Evolutionary conservation across 345 rosid genomes (phyloP), one percentile per base, ranked within the genome.

Genomic region (Eucalyptus erythrocorys): DNA sequence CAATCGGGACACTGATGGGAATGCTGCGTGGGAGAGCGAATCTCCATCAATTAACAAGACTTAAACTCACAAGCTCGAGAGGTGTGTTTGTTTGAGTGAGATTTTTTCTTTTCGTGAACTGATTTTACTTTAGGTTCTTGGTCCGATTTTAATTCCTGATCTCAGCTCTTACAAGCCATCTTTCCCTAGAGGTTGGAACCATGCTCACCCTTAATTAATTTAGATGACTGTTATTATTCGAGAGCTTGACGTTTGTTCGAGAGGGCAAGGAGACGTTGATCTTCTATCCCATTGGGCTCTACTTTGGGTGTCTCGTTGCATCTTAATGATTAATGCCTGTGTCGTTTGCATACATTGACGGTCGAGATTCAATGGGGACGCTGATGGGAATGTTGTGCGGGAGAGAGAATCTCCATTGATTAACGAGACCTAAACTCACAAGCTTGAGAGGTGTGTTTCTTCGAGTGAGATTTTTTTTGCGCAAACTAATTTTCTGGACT

Each of bases 291-390:
- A 7, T 3, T 0, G 21, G 5, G 40, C 40, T n/a, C 40, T 66
- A 5, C 5, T 4, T 4, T 7, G 10, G 40, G 10, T n/a, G 76
- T 66, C 22, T 66, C 0, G 21, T n/a, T 15, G 10, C 17, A 66
- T 66, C 76, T 66, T 5, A 2, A 64, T 64, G 2, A 16, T n/a
- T 5, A 1, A n/a, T n/a, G 37, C 19, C 7, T 6, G 14, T 0
- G 1, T 14, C 0, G 1, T 64, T 59, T 27, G 27, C 66, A 27
- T 27, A 12, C 32, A 6, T 26, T 3, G 0, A 61, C 3, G 10
- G 21, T 15, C 1, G 11, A 66, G 76, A 15, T n/a, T 66, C 17
- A 10, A 5, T 57, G 24, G 6, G n/a, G 64, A 24, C 0, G 0
- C 32, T 8, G 13, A 27, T 27, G 16, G 16, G 7, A 59, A 59